A percentile compares a stretch with the other conserved stretches of the same genome.
Evolutionary conservation across 352 stramenopile genomes (phyloP).

Genomic region (Thraustotheca clavata): DNA sequence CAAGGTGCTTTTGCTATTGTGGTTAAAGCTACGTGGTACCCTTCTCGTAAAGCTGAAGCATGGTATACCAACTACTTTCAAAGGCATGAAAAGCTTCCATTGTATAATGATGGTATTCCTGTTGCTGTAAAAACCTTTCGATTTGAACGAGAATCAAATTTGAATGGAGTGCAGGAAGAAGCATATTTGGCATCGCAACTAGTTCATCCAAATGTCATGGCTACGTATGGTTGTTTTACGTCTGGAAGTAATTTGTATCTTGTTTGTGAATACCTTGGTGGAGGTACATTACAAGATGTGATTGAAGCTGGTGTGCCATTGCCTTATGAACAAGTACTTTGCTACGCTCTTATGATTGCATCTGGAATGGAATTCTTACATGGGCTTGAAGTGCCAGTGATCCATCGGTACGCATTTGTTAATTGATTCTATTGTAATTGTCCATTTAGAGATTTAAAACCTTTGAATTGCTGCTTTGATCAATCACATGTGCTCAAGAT

Average conservation of each 20-base stretch:
- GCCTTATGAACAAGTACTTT: slow-evolving; percentile 53
- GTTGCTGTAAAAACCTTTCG: slow-evolving; percentile 73
- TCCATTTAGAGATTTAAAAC: slow-evolving; percentile 50
- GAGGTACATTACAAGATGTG: slow-evolving; percentile 69
- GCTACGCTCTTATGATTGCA: slow-evolving; percentile 71
- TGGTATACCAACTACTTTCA: slow-evolving; percentile 25
- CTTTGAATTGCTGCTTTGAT: slow-evolving; percentile 78
- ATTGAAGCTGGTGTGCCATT: slow-evolving; percentile 42
- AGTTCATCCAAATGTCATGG: slow-evolving; percentile 73
- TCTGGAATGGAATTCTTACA: slow-evolving; percentile 78
- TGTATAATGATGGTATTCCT: slow-evolving; percentile 26
- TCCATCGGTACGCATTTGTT: slow-evolving; percentile 41
- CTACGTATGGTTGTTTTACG: slow-evolving; percentile 77
- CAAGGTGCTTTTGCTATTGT: slow-evolving; percentile 75
- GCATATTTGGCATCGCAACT: slow-evolving; percentile 70
- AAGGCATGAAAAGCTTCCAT: no score
- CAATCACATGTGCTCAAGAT: slow-evolving; percentile 70
- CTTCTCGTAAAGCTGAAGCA: slow-evolving; percentile 2
- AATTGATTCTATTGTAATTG: not conserved
- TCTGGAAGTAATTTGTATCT: slow-evolving; percentile 73
- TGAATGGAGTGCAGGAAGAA: slow-evolving; percentile 77
- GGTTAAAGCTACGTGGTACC: slow-evolving; percentile 59
- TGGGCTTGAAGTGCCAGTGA: slow-evolving; percentile 57
- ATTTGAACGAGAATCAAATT: slow-evolving; percentile 26
- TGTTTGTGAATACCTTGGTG: slow-evolving; percentile 71